Conservation (phyloP, 208 protist genomes). For the Giardia duodenalis region DNA sequence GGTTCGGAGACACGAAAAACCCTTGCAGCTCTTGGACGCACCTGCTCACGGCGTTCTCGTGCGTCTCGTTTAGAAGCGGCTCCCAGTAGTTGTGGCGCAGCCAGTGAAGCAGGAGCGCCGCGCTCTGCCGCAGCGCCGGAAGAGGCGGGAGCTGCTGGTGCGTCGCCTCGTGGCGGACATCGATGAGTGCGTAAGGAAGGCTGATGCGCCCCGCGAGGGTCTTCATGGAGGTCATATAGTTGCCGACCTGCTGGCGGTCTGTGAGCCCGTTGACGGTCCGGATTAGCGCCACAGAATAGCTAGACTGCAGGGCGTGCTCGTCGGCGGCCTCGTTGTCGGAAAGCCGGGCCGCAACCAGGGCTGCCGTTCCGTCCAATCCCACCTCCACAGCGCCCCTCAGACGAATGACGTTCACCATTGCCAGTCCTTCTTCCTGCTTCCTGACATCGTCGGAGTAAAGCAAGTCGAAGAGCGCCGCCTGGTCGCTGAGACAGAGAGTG, state of each 20-base stretch:
- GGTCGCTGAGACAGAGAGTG: too few relatives aligned
- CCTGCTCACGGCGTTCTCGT: not conserved
- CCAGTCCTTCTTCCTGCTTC: too few relatives aligned
- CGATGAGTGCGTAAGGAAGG: not conserved
- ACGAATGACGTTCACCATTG: not conserved
- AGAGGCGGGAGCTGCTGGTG: not conserved
- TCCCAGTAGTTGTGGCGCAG: not conserved
- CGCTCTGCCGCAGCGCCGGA: not conserved
- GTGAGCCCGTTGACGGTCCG: not conserved
- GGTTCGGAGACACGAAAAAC: not conserved
- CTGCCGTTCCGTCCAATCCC: not conserved
- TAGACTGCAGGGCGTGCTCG: not conserved
- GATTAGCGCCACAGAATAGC: not conserved
- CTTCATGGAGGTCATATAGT: not conserved
- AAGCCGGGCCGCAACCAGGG: not conserved
- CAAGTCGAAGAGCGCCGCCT: too few relatives aligned
- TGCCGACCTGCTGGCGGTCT: not conserved
- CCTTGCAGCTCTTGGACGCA: not conserved
- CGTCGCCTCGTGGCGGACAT: not conserved
- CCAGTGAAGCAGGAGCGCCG: not conserved
- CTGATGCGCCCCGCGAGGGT: not conserved
- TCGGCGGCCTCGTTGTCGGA: not conserved
- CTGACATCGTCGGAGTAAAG: too few relatives aligned
- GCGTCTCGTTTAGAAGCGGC: not conserved
- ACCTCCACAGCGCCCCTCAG: not conserved